Evolutionary conservation across 352 stramenopile species (phyloP), one percentile per base, ranked within the genome.

Genomic region (Globisporangium spiculum): DNA sequence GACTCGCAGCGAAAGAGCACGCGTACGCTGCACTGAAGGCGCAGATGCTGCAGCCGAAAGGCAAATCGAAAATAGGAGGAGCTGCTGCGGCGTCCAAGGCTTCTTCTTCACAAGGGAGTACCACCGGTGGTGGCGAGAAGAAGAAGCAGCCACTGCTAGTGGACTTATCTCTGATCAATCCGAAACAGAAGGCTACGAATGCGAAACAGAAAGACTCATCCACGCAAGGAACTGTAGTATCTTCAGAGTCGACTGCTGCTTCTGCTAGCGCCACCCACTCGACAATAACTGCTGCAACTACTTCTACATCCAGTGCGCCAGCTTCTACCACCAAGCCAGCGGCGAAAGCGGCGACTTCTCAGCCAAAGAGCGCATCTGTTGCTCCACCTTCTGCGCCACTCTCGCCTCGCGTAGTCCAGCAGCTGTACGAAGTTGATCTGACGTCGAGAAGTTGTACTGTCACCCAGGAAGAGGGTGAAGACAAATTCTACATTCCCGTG

Each of bases 401-500:
- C 27, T 89, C 85, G 4, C 80, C 85, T 26, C 80, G 67, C 2
- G 72, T 86, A 5, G 83, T 81, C 1, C 79, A 93, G 71, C 79
- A 90, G 55, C 70, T 91, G 59, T 93, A 87, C 56, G 83, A 93
- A 34, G 61, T 92, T 1, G 84, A 92, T 68, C 62, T 91, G 63
- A 75, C 72, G 7, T 79, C 75, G 20, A 76, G 88, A 56, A 82
- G 67, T n/a, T 89, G 74, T 64, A 65, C 30, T 4, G 63, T 73
- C 0, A 68, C 57, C 12, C 50, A 67, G 0, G 78, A 86, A 16
- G 86, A 91, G 34, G 69, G 71, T 24, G 88, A 95, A 6, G 84
- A 92, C 18, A 88, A 88, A 52, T 80, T 95, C 60, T 95, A 95
- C 72, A 79, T 95, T 24, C 85, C 88, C 1, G 24, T 76, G 3